Evolutionary conservation across 768 basidiomycete genomes (phyloP), one percentile per base, ranked within the genome.

Genomic region (Lactifluus subvellereus): DNA sequence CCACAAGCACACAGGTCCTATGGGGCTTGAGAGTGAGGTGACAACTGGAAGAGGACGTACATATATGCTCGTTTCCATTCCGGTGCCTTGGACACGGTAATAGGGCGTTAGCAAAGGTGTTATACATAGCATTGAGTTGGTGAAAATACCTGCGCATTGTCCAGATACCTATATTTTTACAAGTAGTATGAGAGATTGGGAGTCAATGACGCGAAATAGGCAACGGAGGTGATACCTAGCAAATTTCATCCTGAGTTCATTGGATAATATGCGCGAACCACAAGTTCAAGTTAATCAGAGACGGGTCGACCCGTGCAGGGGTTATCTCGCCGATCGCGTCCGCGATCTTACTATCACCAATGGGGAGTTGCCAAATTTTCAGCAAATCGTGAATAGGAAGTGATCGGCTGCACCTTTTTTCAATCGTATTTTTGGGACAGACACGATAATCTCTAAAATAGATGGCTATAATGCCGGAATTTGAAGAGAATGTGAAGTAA

Each of bases 61-160:
- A 68, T 58, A 45, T 68, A 68, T 60, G 67, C 67, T 8, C 65
- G 61, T 42, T 68, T 68, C 67, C 67, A 68, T 50, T 68, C 67
- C 4, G 67, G 61, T 13, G 65, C 57, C 67, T 68, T 52, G n/a
- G 6, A 32, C 4, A 37, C 7, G 38, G 20, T 14, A 37, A 59
- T 38, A 30, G 9, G 18, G 10, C 6, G 14, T 58, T 5, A 61
- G 33, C 9, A 20, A 32, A 35, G 35, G 8, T 27, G 18, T 33
- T 11, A 18, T 14, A 10, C 9, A 54, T 38, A 22, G 13, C 20
- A 50, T 40, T 13, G 42, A 53, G 3, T 13, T 50, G 16, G 22
- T 18, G 42, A 45, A 38, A 42, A 32, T 58, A 68, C 67, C 57
- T 60, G 61, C 22, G 67, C 65, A 27, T 63, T 54, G 18, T 66